Base-by-base conservation (phyloP, 495 filamentous ascomycete genomes). In the Lophiostoma macrostomum region DNA sequence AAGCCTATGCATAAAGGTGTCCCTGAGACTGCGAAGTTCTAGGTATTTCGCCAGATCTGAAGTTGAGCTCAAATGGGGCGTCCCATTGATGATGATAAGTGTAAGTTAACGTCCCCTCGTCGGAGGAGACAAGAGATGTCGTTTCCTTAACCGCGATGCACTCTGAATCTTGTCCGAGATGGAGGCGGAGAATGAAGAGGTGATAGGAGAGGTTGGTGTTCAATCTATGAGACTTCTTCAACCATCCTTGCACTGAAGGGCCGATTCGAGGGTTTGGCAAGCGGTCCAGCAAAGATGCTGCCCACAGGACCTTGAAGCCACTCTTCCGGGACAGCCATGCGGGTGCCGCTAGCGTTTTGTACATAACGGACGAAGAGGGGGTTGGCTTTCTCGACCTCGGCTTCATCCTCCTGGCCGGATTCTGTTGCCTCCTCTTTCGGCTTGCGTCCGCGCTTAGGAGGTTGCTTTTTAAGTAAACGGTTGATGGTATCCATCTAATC, bases 401-500 rank as follows among this genome's bases (percentile, higher is more conserved):
- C 63, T 40, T 70, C 71, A 4, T 69, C 68, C 12, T 78, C 79
- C 13, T 83, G 85, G 31, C 79, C 81, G 18, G 69, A 76, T 4
- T 67, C 79, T 32, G 69, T 71, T 13, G 72, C 20, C 13, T 62
- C 76, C 63, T 40, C 76, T 72, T 43, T 69, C 6, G 67, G 74
- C 8, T 73, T 75, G 38, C 76, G 81, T 35, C 76, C 84, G 57
- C 76, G 84, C 70, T 96, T 97, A 18, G 91, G 91, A 4, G 90
- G 87, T 72, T 96, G 94, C 64, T 95, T 96, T 69, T 90, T 90
- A 44, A 97, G 82, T 23, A 98, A 82, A 45, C 91, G 88, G 71
- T 97, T 96, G 76, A 98, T 96, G 12, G 93, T 98, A 68, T 96
- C 91, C 85, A 95, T 95, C 91, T 90, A 50, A 70, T 27, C 4